These are phyloP conservation scores for Salinomyces thailandicus DNA, from an alignment of 2,329 filamentous ascomycete genomes.

Conservation along the genomic window DNA sequence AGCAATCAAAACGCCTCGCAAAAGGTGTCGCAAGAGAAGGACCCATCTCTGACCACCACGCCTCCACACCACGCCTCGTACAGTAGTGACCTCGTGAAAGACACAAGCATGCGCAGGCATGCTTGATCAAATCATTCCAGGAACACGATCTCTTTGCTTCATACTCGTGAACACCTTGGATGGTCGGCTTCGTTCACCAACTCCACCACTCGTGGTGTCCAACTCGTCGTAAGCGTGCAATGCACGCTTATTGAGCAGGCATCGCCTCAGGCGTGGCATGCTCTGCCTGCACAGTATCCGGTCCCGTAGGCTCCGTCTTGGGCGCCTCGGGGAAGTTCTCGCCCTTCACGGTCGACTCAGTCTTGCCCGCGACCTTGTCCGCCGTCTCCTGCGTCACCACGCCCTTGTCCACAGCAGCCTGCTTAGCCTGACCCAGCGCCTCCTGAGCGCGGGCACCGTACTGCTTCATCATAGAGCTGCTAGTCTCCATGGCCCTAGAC, in stretches of 20 bases:
- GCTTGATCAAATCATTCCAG: too few species aligned
- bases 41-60: too few species aligned
- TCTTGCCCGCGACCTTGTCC: conserved; percentile 13
- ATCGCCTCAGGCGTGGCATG: neutral
- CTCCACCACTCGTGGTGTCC: too few species aligned
- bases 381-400: conserved; percentile 26
- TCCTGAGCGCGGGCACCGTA: conserved; percentile 52
- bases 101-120: too few species aligned
- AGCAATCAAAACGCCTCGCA: too few species aligned
- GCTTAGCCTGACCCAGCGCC: conserved; percentile 35
- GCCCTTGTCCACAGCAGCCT: conserved; percentile 26
- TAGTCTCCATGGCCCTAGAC: conserved; percentile 45
- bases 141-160: too few species aligned
- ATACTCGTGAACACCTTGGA: too few species aligned
- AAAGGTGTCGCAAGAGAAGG: too few species aligned
- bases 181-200: too few species aligned
- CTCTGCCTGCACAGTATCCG: neutral
- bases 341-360: neutral
- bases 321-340: conserved; percentile 1
- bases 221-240: too few species aligned
- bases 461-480: conserved; percentile 50
- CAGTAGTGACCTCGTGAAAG: too few species aligned
- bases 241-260: neutral
- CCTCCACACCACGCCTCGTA: too few species aligned
- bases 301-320: neutral